These are phyloP conservation scores for Ophiocordyceps robertsii DNA, from an alignment of 2,329 filamentous ascomycete species.

Conservation along the genomic window DNA sequence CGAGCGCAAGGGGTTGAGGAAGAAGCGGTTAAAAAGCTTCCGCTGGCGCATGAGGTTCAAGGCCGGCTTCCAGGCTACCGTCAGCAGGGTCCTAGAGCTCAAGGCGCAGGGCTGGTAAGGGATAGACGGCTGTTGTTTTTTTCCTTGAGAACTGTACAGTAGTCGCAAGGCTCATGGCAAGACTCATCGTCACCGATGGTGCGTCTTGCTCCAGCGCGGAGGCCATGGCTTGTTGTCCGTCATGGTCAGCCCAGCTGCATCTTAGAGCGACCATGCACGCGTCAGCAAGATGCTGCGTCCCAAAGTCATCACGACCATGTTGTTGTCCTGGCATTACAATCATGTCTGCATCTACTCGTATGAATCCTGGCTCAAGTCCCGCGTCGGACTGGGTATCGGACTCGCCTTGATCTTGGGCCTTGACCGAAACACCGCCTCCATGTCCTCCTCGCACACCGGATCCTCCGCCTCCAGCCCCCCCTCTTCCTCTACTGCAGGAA, in stretches of 20 bases:
- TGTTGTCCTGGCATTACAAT: not conserved
- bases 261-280: too few relatives aligned
- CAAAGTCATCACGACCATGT: not conserved
- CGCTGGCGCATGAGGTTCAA: conserved; percentile 59
- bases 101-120: conserved; percentile 64
- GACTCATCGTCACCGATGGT: not conserved
- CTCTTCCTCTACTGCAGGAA: conserved; percentile 35
- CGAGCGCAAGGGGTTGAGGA: conserved; percentile 62
- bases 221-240: too few relatives aligned
- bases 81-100: conserved; percentile 53
- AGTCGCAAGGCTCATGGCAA: not conserved
- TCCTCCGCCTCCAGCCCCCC: conserved; percentile 37
- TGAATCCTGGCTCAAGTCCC: conserved; percentile 13
- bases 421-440: conserved; percentile 74
- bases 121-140: not conserved
- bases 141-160: not conserved
- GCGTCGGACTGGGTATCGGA: conserved; percentile 42
- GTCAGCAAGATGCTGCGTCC: too few relatives aligned
- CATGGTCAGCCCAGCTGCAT: too few relatives aligned
- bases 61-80: conserved; percentile 50
- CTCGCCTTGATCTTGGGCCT: conserved; percentile 69
- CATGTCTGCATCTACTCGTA: conserved; percentile 4
- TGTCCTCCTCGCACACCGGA: conserved; percentile 59
- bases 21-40: conserved; percentile 59
- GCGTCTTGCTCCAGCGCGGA: too few relatives aligned